Base-by-base conservation (phyloP, 768 basidiomycete species). In the Lactarius tabidus region DNA sequence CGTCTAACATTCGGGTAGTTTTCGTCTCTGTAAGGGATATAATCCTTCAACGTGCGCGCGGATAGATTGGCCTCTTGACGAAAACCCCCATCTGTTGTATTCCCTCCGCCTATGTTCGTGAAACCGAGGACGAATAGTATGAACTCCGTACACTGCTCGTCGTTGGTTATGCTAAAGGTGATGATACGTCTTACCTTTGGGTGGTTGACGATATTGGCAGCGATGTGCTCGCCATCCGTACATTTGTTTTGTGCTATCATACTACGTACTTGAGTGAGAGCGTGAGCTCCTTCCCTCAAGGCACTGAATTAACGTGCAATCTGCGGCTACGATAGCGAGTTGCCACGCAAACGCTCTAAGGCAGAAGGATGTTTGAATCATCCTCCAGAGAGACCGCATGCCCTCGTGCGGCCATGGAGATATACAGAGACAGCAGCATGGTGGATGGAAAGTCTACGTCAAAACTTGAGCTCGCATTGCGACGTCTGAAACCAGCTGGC, bases 21-120 rank as follows among this genome's bases (percentile, higher is more conserved):
- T 92, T 93, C 67, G 88, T 89, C 0, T 89, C 90, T 0, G 90
- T 93, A 53, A 93, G 93, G 76, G 93, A 95, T 76, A 94, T 91
- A 18, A 93, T 94, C 59, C 74, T 94, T 58, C 89, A 90, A 75
- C 93, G 92, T 72, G 91, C 91, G 10, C 43, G n/a, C 10, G 4
- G 9, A 45, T 20, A 45, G 38, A 38, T 12, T 36, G 38, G 14
- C 14, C 10, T 38, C 38, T 12, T 14, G 15, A 14, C 38, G 38
- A 8, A 6, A 17, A 18, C 15, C 17, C 39, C 17, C 17, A 6
- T 18, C n/a, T 45, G 43, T 3, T 20, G 43, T 12, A 2, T 23
- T 23, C 3, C 43, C 4, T 45, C 43, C 23, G 43, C 10, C 0
- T 45, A 4, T 3, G 43, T 23, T 12, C 4, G 43, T 45, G 43